Evolutionary conservation across 768 basidiomycete species (phyloP).

Genomic region (Paxillus involutus): DNA sequence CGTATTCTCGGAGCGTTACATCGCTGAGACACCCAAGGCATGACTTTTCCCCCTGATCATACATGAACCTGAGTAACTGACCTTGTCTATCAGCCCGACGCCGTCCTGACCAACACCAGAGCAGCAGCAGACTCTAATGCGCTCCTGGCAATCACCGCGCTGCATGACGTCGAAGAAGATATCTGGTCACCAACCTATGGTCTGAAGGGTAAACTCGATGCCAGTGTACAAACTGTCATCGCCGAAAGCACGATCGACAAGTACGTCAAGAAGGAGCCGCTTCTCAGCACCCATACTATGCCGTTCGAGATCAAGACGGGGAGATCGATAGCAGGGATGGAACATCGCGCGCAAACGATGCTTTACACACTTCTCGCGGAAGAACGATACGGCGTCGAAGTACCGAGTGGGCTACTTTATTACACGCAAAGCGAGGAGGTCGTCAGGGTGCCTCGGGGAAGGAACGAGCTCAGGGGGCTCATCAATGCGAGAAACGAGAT

Average conservation of each 20-base stretch:
- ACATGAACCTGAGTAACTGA: background rate
- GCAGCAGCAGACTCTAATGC: constrained; percentile 47
- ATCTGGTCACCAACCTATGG: constrained; percentile 97
- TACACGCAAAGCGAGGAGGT: constrained; percentile 93
- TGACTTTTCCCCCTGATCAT: background rate
- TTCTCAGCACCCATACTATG: constrained; percentile 35
- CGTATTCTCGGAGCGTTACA: constrained; percentile 65
- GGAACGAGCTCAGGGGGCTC: constrained; percentile 84
- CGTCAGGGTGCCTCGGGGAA: constrained; percentile 72
- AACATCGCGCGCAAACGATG: constrained; percentile 98
- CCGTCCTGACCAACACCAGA: constrained; percentile 67
- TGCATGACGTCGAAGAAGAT: constrained; percentile 93
- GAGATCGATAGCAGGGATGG: constrained; percentile 70
- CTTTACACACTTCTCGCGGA: constrained; percentile 88
- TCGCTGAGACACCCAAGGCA: constrained; percentile 66
- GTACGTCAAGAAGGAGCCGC: constrained; percentile 13
- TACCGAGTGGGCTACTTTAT: constrained; percentile 84
- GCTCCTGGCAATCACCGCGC: constrained; percentile 66
- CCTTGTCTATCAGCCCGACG: constrained; percentile 47
- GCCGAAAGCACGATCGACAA: constrained; percentile 40
- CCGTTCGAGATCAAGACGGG: constrained; percentile 99
- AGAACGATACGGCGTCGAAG: constrained; percentile 85
- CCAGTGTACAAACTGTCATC: constrained; percentile 72
- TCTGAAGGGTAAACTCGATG: constrained; percentile 94
- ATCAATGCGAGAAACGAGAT: constrained; percentile 84